Conservation (phyloP, 2,329 filamentous ascomycete species). For the Pseudocercospora eumusae region DNA sequence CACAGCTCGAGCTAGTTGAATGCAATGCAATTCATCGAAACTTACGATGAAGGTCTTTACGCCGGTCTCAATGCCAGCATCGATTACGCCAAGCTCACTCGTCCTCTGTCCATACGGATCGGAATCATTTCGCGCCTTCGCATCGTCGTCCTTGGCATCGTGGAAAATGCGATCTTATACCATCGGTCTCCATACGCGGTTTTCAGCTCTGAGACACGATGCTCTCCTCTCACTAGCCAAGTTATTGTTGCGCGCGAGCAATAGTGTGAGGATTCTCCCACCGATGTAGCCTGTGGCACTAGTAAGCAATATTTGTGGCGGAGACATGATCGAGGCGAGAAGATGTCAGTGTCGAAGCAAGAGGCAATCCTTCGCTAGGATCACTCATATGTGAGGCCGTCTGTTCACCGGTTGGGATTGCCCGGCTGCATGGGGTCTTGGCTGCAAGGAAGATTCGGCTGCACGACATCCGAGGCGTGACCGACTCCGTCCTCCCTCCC, state of each 20-base stretch:
- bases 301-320: not conserved
- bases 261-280: not conserved
- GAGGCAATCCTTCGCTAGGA: not conserved
- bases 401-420: not conserved
- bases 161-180: not conserved
- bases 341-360: not conserved
- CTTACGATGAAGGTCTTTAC: not conserved
- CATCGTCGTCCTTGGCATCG: not conserved
- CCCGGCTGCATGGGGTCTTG: not conserved
- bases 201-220: not conserved
- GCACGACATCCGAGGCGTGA: conserved; percentile 3
- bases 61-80: not conserved
- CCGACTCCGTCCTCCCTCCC: too few species aligned
- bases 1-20: not conserved
- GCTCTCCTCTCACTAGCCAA: not conserved
- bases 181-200: not conserved
- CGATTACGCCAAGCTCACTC: not conserved
- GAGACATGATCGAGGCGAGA: not conserved
- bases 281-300: not conserved
- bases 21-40: not conserved
- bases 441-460: not conserved
- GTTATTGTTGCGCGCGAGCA: not conserved
- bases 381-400: conserved; percentile 4
- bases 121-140: not conserved
- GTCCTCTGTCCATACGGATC: not conserved